Evolutionary conservation across 163 green algal genomes (phyloP).

Genomic region (Scenedesmus sp.): DNA sequence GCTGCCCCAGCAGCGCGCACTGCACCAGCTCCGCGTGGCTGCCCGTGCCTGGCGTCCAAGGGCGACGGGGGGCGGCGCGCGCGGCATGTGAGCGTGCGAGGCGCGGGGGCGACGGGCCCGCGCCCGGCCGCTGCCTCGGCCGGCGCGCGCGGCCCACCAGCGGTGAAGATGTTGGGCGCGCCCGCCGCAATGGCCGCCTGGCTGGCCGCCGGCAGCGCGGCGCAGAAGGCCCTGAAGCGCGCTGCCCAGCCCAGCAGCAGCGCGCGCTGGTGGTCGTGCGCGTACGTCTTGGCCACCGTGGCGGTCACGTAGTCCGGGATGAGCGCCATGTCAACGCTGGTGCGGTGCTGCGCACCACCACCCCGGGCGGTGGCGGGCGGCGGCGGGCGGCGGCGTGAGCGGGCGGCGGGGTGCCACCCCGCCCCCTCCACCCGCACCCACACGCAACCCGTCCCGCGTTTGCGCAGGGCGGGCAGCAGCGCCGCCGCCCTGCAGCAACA

Average conservation of each 20-base stretch:
- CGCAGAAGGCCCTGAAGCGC: constrained; percentile 37
- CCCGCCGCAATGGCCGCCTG: neutral
- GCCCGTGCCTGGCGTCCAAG: constrained; percentile 5
- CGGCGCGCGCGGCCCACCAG: neutral
- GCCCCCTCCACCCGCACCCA: no score
- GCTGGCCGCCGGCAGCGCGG: neutral
- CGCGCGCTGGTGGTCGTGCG: neutral
- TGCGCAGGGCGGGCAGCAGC: no score
- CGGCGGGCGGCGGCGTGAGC: no score
- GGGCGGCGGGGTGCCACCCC: no score
- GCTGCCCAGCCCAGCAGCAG: constrained; percentile 34
- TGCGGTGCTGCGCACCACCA: constrained; percentile 33
- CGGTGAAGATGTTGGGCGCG: constrained; percentile 5
- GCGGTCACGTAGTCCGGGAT: constrained; percentile 26
- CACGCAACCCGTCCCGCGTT: no score
- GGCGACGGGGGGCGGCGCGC: neutral
- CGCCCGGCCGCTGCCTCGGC: neutral
- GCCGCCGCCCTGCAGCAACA: neutral
- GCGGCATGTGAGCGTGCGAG: neutral
- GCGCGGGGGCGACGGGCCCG: no score
- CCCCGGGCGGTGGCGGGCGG: no score
- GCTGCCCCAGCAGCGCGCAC: constrained; percentile 36
- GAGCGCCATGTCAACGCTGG: constrained; percentile 38
- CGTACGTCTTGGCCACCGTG: constrained; percentile 7
- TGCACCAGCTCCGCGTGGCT: constrained; percentile 28